Conservation (phyloP, 805 yeast genomes). For the Ogataea paradorogensis region DNA sequence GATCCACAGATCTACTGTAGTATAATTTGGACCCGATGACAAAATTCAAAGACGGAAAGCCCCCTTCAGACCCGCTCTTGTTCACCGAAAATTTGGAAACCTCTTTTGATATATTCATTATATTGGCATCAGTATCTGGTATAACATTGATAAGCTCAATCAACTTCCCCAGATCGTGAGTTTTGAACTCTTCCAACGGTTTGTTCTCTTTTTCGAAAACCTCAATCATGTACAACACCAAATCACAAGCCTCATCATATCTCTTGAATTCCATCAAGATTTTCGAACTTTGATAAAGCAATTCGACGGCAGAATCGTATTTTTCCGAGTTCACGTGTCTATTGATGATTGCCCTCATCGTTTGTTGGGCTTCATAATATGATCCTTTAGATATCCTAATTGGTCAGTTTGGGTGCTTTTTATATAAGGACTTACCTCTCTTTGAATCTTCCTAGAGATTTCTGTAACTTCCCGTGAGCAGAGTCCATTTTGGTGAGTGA, state of each 20-base stretch:
- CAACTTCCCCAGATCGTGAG: constrained; percentile 34
- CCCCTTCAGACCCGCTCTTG: constrained; percentile 50
- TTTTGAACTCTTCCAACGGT: constrained; percentile 27
- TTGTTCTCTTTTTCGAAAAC: constrained; percentile 52
- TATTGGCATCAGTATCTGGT: constrained; percentile 54
- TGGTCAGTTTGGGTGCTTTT: constrained; percentile 1
- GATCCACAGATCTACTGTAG: constrained; percentile 27
- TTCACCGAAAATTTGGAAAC: constrained; percentile 64
- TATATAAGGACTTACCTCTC: constrained; percentile 30
- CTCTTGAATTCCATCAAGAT: constrained; percentile 67
- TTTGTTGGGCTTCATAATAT: constrained; percentile 94
- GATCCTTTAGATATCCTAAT: constrained; percentile 65
- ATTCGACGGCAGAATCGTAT: constrained; percentile 67
- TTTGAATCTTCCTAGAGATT: constrained; percentile 64
- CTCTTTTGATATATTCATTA: constrained; percentile 65
- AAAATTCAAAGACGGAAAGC: constrained; percentile 74
- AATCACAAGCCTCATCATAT: constrained; percentile 79
- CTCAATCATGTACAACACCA: constrained; percentile 68
- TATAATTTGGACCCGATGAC: constrained; percentile 67
- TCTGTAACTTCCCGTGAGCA: constrained; percentile 43
- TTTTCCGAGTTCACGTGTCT: constrained; percentile 71
- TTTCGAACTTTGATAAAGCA: constrained; percentile 68
- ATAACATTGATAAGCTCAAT: constrained; percentile 41
- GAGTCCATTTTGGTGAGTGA: constrained; percentile 16
- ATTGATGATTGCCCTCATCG: constrained; percentile 83